Evolutionary conservation across 768 basidiomycete species (phyloP), one percentile per base, ranked within the genome.

Genomic region (Mycena floridula): DNA sequence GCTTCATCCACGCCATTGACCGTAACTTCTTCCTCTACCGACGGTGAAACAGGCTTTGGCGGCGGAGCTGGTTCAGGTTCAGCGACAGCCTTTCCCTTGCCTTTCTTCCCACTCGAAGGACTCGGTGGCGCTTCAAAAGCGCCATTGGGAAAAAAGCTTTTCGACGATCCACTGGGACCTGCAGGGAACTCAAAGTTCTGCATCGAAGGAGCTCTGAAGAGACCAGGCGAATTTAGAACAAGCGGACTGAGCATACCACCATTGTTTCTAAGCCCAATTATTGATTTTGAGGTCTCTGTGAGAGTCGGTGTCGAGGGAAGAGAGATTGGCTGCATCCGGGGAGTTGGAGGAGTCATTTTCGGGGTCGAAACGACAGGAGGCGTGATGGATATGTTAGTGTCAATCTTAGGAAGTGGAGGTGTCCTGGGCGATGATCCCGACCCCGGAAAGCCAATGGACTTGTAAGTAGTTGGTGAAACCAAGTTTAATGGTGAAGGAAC

Each of bases 291-390:
- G n/a, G n/a, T n/a, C n/a, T n/a, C n/a, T n/a, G n/a, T n/a, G 7
- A 60, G 53, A 16, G 66, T 66, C 4, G 76, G 73, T 1, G 75
- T 76, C 0, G 68, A 58, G 5, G 74, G 74, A 3, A 76, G 60
- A 6, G 76, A 71, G 26, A 78, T 70, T 5, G 69, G 72, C 44
- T 65, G 63, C 6, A 58, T 58, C 50, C 59, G 68, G 6, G 59
- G 52, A 9, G 70, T 55, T 7, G 63, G 65, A 8, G 76, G 73
- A 4, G 73, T 70, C 13, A 54, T n/a, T n/a, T n/a, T n/a, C n/a
- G n/a, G n/a, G n/a, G n/a, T n/a, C n/a, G n/a, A n/a, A n/a, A n/a
- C n/a, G n/a, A n/a, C n/a, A n/a, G n/a, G n/a, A n/a, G n/a, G n/a
- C n/a, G n/a, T n/a, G n/a, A n/a, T n/a, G n/a, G n/a, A n/a, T 48